These are phyloP conservation scores for Paecilomyces dactylethromorphus DNA, from an alignment of 2,329 filamentous ascomycete species.

Conservation along the genomic window DNA sequence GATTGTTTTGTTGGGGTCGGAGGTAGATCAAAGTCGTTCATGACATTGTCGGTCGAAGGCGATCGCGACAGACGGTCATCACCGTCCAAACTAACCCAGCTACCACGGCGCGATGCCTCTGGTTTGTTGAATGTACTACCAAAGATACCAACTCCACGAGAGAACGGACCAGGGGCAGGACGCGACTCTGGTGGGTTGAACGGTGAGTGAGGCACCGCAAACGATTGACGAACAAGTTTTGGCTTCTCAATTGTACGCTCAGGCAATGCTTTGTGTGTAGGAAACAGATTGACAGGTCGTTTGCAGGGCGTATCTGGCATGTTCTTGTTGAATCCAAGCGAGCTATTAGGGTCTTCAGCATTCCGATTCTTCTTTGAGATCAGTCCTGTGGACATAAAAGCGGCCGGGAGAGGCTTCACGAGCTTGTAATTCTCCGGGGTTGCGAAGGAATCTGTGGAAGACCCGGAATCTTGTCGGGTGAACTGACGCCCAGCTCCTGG, in stretches of 20 bases:
- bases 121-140: constrained; percentile 48
- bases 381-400: constrained; percentile 89
- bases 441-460: constrained; percentile 52
- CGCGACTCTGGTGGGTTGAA: constrained; percentile 60
- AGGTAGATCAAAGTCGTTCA: constrained; percentile 67
- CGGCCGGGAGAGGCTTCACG: constrained; percentile 69
- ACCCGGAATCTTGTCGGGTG: constrained; percentile 43
- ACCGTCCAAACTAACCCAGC: constrained; percentile 73
- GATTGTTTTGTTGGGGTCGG: constrained; percentile 80
- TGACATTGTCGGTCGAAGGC: constrained; percentile 49
- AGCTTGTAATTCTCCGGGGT: constrained; percentile 73
- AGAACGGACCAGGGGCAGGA: constrained; percentile 62
- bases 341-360: constrained; percentile 58
- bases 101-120: constrained; percentile 52
- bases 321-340: constrained; percentile 50
- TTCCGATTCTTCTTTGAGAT: constrained; percentile 91
- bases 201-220: constrained; percentile 74
- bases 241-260: constrained; percentile 57
- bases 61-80: constrained; percentile 61
- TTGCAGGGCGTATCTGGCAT: constrained; percentile 98
- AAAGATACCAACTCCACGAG: constrained; percentile 57
- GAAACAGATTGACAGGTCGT: constrained; percentile 65
- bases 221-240: constrained; percentile 62
- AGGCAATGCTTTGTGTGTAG: constrained; percentile 50
- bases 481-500: constrained; percentile 39